phyloP scores from a whole-genome alignment of 331 rosid genomes.

The Prunus yedoensis region DNA sequence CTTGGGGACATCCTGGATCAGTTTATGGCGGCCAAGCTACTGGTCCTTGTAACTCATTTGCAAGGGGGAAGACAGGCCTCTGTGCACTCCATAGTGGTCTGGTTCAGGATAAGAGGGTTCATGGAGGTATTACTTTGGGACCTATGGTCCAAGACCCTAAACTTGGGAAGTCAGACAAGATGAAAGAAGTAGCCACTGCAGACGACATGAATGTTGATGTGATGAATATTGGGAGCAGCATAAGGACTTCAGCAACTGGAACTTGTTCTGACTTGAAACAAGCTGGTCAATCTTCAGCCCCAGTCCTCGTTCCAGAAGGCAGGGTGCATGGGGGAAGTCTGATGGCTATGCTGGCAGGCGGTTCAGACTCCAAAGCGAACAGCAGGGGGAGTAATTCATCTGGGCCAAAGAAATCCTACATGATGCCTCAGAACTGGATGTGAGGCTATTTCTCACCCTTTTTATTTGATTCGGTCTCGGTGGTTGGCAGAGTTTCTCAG shows the following conservation, averaged over 20 bases:
- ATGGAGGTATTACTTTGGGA: slow-evolving; percentile 80
- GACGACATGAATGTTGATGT: slow-evolving; percentile 51
- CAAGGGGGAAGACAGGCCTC: slow-evolving; percentile 86
- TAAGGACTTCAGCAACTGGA: slow-evolving; percentile 4
- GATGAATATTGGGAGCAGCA: slow-evolving; percentile 28
- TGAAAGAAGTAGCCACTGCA: slow-evolving; percentile 32
- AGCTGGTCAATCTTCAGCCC: slow-evolving; percentile 38
- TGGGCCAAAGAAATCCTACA: slow-evolving; percentile 36
- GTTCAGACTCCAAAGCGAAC: slow-evolving; percentile 42
- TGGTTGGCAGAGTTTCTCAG: slow-evolving; percentile 37
- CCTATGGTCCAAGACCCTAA: slow-evolving; percentile 50
- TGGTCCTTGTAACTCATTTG: slow-evolving; percentile 79
- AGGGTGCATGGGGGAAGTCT: slow-evolving; percentile 94
- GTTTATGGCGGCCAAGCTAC: slow-evolving; percentile 49
- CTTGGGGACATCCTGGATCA: slow-evolving; percentile 90
- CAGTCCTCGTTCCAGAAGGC: slow-evolving; percentile 61
- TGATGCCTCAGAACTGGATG: slow-evolving; percentile 61
- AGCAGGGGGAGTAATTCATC: slow-evolving; percentile 29
- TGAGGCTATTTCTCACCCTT: slow-evolving; percentile 32
- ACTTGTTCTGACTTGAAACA: slow-evolving; percentile 32
- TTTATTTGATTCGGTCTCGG: slow-evolving; percentile 34
- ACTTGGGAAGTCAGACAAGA: slow-evolving; percentile 41
- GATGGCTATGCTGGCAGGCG: slow-evolving; percentile 57
- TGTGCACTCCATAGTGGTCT: slow-evolving; percentile 86
- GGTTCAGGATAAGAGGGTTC: slow-evolving; percentile 91